These are phyloP conservation scores for Ophiognomonia clavigignenti-juglandacearum DNA, from an alignment of 2,329 filamentous ascomycete species.

Conservation along the genomic window DNA sequence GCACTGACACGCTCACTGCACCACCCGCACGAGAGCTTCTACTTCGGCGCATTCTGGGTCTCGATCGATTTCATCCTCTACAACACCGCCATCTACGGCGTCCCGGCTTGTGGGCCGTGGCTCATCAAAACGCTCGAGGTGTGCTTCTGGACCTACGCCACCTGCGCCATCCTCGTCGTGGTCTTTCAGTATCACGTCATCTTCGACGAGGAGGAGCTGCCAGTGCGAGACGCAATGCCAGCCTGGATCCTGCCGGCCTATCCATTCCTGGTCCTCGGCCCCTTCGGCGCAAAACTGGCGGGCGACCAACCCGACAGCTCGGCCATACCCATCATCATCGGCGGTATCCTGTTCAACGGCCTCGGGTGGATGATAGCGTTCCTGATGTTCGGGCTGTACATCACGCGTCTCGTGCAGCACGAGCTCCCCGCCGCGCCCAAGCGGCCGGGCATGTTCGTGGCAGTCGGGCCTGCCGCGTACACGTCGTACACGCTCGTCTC, in stretches of 20 bases:
- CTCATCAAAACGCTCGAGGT: constrained; percentile 38
- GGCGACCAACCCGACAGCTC: constrained; percentile 37
- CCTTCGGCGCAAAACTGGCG: constrained; percentile 44
- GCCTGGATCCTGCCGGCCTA: constrained; percentile 52
- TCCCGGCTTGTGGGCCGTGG: constrained; percentile 43
- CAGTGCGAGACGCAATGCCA: constrained; percentile 45
- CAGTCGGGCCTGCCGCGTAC: constrained; percentile 40
- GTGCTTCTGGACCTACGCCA: constrained; percentile 49
- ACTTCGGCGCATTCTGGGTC: constrained; percentile 58
- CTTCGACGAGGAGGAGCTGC: constrained; percentile 32
- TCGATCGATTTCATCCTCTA: constrained; percentile 61
- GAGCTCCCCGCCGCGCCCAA: constrained; percentile 42
- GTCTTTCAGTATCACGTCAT: constrained; percentile 26
- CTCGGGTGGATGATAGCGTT: constrained; percentile 47
- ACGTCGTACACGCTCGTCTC: constrained; percentile 47
- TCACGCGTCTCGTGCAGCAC: constrained; percentile 45
- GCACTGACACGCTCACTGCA: constrained; percentile 56
- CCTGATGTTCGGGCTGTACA: constrained; percentile 48
- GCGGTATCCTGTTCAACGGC: constrained; percentile 46
- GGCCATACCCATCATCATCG: constrained; percentile 46
- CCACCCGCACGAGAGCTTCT: constrained; percentile 62
- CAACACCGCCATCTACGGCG: constrained; percentile 60
- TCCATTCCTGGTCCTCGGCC: constrained; percentile 49
- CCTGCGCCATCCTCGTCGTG: constrained; percentile 23
- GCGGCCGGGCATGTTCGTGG: constrained; percentile 50